Percentiles rank a stretch among this genome's conserved stretches.
Conservation (phyloP, 1,284 basidiomycete species). For the Microbotryum intermedium region DNA sequence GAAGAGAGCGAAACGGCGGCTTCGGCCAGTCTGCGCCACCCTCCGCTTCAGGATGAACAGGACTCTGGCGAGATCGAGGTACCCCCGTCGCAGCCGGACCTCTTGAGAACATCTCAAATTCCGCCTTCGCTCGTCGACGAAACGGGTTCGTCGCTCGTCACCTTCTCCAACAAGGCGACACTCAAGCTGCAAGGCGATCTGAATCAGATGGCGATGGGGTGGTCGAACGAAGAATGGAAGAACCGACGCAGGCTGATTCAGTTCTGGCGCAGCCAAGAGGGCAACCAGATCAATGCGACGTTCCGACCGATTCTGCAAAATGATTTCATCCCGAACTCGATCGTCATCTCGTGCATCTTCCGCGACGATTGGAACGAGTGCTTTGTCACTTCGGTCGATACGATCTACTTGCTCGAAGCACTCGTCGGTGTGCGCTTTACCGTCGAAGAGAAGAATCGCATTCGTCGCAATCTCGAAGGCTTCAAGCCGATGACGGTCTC, state of each 20-base stretch:
- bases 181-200: conserved; percentile 45
- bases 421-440: conserved; percentile 75
- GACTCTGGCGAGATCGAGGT: neutral
- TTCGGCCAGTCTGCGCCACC: neutral
- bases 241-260: conserved; percentile 46
- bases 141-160: conserved; percentile 4
- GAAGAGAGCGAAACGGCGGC: too few species aligned
- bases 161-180: conserved; percentile 25
- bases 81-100: conserved; percentile 14
- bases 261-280: conserved; percentile 48
- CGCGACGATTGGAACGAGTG: conserved; percentile 66
- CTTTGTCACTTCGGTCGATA: conserved; percentile 84
- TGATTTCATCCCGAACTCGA: conserved; percentile 44
- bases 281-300: conserved; percentile 44
- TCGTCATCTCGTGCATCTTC: conserved; percentile 74
- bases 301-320: conserved; percentile 44
- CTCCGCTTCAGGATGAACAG: neutral
- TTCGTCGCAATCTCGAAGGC: conserved; percentile 85
- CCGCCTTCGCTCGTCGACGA: neutral
- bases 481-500: conserved; percentile 83
- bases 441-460: conserved; percentile 93
- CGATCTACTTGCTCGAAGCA: conserved; percentile 83
- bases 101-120: conserved; percentile 25
- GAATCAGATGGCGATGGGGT: conserved; percentile 46
- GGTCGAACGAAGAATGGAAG: conserved; percentile 47